Evolutionary conservation across 176 grass and related monocot species (phyloP), one percentile per base, ranked within the genome.

Genomic region (Chrysopogon serrulatus): DNA sequence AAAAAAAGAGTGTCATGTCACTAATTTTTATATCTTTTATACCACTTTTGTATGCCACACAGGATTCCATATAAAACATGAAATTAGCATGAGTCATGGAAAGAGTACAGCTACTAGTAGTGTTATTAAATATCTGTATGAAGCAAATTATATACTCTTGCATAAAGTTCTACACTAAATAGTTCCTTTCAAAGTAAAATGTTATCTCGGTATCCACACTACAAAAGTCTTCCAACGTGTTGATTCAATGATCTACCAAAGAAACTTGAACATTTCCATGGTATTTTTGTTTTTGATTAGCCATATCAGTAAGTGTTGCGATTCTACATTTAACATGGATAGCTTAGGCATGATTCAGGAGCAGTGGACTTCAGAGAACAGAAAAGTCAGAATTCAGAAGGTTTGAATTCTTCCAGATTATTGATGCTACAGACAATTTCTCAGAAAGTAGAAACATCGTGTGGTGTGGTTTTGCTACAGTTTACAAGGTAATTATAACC

Each of bases 401-500:
- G 45, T 80, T 89, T 65, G 41, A 40, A 8, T 85, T 75, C 48
- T 30, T 18, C 61, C 47, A 89, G 39, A 80, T 89, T 1, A 8
- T 74, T 23, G 45, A 84, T 60, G 87, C 87, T 10, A 84, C 87
- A 32, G 60, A 84, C 24, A 74, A 28, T 80, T 89, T 89, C 13
- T 84, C 87, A 37, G 60, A 74, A 24, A 66, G 79, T 14, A 33
- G 15, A 57, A 80, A 37, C 0, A 0, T 75, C 13, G 87, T 82
- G 5, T 43, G 1, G 1, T 82, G 87, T 75, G 87, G 82, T n/a
- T 85, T 85, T 48, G 69, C 35, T 47, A 69, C 28, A 24, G 60
- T 89, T 68, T 89, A 89, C 31, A 89, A 89, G 87, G 87, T 89
- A 67, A n/a, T 68, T 48, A 18, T 43, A 73, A 72, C 27, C 2